These are phyloP conservation scores for Citrus cavaleriei DNA, from an alignment of 345 rosid genomes.

Conservation along the genomic window DNA sequence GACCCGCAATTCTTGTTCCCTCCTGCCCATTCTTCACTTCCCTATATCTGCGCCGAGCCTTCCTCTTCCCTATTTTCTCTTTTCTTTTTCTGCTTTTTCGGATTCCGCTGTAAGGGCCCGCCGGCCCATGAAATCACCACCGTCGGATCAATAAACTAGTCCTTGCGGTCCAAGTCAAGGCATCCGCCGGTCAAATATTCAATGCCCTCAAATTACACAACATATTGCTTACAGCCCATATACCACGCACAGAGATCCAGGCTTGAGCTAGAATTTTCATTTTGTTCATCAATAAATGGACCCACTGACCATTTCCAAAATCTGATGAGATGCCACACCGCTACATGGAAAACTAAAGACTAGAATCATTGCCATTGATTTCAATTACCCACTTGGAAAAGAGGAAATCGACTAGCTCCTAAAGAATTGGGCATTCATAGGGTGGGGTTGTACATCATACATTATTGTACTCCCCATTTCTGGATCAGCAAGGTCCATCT, in stretches of 20 bases:
- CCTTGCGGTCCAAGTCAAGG: background rate
- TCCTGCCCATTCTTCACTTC: background rate
- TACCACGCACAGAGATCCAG: background rate
- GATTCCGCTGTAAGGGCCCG: conserved; percentile 8
- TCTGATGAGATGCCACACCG: conserved; percentile 14
- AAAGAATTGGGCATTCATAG: background rate
- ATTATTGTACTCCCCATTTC: background rate
- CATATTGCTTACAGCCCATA: background rate
- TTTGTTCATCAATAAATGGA: background rate
- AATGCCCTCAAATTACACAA: background rate
- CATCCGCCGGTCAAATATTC: background rate
- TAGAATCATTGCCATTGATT: conserved; percentile 18
- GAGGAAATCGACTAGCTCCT: background rate
- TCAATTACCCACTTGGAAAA: conserved; percentile 5
- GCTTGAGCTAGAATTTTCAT: background rate
- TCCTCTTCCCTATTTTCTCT: background rate
- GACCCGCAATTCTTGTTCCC: conserved; percentile 8
- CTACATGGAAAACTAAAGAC: background rate
- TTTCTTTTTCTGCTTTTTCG: background rate
- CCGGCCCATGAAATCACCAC: background rate
- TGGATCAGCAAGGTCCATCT: background rate
- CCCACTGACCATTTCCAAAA: conserved; percentile 12
- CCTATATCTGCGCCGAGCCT: conserved; percentile 30
- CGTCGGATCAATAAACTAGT: background rate
- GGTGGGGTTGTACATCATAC: background rate